Base-by-base conservation (phyloP, 129 eudicot species). In the Tagetes patula region DNA sequence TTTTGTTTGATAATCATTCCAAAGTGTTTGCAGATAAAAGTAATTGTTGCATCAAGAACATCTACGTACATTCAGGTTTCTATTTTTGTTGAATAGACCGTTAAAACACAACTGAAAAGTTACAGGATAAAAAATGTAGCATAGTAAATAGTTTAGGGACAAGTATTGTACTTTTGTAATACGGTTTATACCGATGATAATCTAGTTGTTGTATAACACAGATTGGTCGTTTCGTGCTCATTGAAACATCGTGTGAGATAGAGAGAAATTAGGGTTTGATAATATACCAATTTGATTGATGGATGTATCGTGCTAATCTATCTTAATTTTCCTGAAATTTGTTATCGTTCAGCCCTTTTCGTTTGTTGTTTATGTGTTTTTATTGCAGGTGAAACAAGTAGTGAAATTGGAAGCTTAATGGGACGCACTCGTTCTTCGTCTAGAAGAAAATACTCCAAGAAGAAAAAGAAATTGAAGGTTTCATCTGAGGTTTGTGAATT, bases 351-450 rank as follows among this genome's bases (percentile, higher is more conserved):
- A 45, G 48, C 70, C 38, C 46, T 55, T 8, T 56, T 55, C 37
- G 42, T 53, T 20, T 52, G 41, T 66, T 65, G 73, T 66, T 74
- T 46, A 50, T 27, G 3, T 43, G 9, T 41, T 71, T 64, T 32
- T 67, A 73, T 55, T 64, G 69, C 86, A 84, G 86, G 85, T 78
- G 30, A 12, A 78, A 72, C 37, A 50, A 61, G 59, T 49, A 65
- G 61, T 49, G 34, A 38, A 78, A 65, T 67, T 64, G 14, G 32
- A 12, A 58, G 67, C 52, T 55, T 59, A 60, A 85, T 85, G 90
- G 87, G 84, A 36, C 80, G 80, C 46, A 81, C 36, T 58, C 69
- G 78, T 77, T 81, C 87, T 45, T 88, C 88, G 31, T 83, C 88
- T 43, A 88, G 77, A 68, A 52, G 62, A 55, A 55, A 55, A 55